phyloP scores from a whole-genome alignment of 495 filamentous ascomycete species.

The Elaphomyces granulatus region DNA sequence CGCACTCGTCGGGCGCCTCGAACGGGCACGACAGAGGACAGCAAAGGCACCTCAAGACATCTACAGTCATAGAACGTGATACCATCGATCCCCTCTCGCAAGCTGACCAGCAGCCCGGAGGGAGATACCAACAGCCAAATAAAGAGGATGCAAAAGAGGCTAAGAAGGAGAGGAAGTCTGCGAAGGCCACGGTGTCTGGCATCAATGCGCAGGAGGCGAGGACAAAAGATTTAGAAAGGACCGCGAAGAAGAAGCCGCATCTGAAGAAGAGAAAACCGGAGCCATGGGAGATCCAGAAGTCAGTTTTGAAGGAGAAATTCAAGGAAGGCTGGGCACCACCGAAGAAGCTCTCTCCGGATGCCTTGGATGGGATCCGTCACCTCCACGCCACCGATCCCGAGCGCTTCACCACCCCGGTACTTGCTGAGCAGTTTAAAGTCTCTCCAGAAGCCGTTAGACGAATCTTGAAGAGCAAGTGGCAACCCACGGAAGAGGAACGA shows the following conservation, averaged over 20 bases:
- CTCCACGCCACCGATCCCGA: slow-evolving; percentile 62
- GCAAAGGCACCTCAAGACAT: too few species aligned
- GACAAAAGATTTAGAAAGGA: neutral
- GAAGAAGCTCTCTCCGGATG: slow-evolving; percentile 83
- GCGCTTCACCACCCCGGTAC: slow-evolving; percentile 54
- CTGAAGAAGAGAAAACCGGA: slow-evolving; percentile 29
- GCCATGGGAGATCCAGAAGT: slow-evolving; percentile 59
- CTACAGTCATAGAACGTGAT: too few species aligned
- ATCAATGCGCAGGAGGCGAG: neutral
- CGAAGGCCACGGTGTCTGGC: neutral
- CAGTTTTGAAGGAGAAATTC: slow-evolving; percentile 56
- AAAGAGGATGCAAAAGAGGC: neutral
- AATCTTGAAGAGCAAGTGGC: slow-evolving; percentile 78
- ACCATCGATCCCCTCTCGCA: too few species aligned
- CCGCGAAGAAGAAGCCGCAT: neutral
- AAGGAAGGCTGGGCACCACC: slow-evolving; percentile 58
- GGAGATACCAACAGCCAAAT: too few species aligned
- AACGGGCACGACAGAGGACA: too few species aligned
- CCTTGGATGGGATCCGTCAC: slow-evolving; percentile 69
- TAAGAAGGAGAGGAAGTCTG: neutral
- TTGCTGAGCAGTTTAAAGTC: slow-evolving; percentile 68
- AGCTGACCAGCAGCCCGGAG: too few species aligned
- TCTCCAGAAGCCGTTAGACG: slow-evolving; percentile 76
- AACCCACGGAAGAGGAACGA: slow-evolving; percentile 44
- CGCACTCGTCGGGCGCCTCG: too few species aligned